phyloP scores from a whole-genome alignment of 192 early-diverging fungal species.

The Linnemannia elongata region DNA sequence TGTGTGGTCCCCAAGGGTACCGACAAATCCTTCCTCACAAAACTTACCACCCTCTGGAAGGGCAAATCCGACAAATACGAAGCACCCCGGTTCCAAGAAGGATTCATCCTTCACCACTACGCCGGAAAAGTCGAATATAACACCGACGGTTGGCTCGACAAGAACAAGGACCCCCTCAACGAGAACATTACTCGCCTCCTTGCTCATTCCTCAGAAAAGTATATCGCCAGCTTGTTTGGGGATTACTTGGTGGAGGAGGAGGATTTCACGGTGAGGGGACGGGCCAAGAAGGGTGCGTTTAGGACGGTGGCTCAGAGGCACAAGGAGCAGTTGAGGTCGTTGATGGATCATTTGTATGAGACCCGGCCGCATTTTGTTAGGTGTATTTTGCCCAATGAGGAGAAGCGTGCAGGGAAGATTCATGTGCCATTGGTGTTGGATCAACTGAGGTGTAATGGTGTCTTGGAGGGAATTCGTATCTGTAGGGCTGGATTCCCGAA shows the following conservation, averaged over 20 bases:
- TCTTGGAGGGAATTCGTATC: constrained; percentile 97
- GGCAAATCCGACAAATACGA: constrained; percentile 91
- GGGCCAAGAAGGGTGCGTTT: constrained; percentile 88
- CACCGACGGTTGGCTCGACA: constrained; percentile 93
- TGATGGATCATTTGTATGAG: constrained; percentile 92
- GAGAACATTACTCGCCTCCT: constrained; percentile 92
- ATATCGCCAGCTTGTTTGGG: constrained; percentile 83
- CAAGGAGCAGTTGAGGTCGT: constrained; percentile 90
- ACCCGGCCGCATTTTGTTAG: constrained; percentile 99
- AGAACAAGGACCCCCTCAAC: constrained; percentile 99
- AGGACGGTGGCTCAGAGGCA: constrained; percentile 94
- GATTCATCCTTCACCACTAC: constrained; percentile 94
- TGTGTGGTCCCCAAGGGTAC: constrained; percentile 97
- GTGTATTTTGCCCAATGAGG: constrained; percentile 95
- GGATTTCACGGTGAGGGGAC: constrained; percentile 50
- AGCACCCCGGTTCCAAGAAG: constrained; percentile 85
- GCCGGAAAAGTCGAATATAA: constrained; percentile 96
- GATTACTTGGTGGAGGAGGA: constrained; percentile 82
- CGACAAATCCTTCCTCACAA: constrained; percentile 95
- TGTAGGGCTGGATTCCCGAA: constrained; percentile 97
- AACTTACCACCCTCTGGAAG: constrained; percentile 92
- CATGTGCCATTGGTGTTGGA: constrained; percentile 89
- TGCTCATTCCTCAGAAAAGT: constrained; percentile 84
- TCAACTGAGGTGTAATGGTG: constrained; percentile 97
- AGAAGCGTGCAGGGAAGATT: constrained; percentile 89